phyloP scores from a whole-genome alignment of 1,284 basidiomycete species.

The Ustilago bromivora region DNA sequence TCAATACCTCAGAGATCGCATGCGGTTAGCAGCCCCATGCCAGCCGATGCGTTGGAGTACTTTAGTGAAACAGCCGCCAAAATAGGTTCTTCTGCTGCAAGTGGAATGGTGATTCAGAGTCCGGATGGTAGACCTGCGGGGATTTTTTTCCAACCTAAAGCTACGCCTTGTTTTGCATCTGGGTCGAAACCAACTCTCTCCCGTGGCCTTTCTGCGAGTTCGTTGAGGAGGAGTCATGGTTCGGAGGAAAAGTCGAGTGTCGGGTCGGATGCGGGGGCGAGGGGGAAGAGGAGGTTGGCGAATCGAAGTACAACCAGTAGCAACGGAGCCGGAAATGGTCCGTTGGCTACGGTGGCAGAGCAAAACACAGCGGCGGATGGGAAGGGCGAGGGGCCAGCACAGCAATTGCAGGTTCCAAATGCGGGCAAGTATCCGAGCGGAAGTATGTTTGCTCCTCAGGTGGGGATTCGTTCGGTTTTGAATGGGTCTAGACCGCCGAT shows the following conservation, averaged over 20 bases:
- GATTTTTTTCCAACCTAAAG: slow-evolving; percentile 88
- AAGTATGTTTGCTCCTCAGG: slow-evolving; percentile 59
- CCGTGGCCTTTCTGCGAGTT: slow-evolving; percentile 34
- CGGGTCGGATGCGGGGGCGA: background rate
- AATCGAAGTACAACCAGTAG: slow-evolving; percentile 27
- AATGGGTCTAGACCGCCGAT: slow-evolving; percentile 40
- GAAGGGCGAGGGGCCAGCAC: background rate
- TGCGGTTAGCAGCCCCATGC: slow-evolving; percentile 53
- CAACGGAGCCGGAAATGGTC: background rate
- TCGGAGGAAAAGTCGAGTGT: slow-evolving; percentile 2
- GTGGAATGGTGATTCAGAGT: slow-evolving; percentile 89
- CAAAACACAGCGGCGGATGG: background rate
- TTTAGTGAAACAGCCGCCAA: slow-evolving; percentile 80
- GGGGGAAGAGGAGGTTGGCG: slow-evolving; percentile 21
- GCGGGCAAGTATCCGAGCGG: slow-evolving; percentile 44
- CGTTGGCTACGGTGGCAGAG: slow-evolving; percentile 17
- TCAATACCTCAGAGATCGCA: slow-evolving; percentile 24
- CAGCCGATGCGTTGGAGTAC: slow-evolving; percentile 82
- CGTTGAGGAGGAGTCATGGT: slow-evolving; percentile 17
- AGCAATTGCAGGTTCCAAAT: slow-evolving; percentile 19
- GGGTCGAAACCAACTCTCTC: slow-evolving; percentile 34
- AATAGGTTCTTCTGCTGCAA: slow-evolving; percentile 80
- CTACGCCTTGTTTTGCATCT: slow-evolving; percentile 20
- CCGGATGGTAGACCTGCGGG: slow-evolving; percentile 92
- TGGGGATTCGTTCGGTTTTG: slow-evolving; percentile 58